Evolutionary conservation across 768 basidiomycete species (phyloP).

Genomic region (Leccinum imitatum): DNA sequence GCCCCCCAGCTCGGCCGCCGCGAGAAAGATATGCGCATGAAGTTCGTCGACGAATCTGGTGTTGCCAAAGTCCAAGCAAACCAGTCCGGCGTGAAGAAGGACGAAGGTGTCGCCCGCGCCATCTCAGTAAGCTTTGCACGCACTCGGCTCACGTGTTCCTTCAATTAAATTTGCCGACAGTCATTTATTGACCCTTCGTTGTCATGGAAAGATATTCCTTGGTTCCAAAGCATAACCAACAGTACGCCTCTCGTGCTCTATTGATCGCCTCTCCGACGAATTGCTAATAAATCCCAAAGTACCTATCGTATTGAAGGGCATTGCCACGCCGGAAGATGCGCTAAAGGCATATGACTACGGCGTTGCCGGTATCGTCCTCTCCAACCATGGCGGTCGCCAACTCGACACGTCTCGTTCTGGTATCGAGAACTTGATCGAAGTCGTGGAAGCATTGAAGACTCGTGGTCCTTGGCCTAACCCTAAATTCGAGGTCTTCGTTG

Average conservation of each 20-base stretch:
- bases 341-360: constrained; percentile 76
- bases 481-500: constrained; percentile 83
- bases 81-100: constrained; percentile 33
- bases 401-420: constrained; percentile 84
- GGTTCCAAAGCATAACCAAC: constrained; percentile 77
- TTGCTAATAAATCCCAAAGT: constrained; percentile 42
- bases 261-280: constrained; percentile 63
- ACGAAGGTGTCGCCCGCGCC: constrained; percentile 84
- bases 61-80: constrained; percentile 27
- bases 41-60: constrained; percentile 61
- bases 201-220: constrained; percentile 64
- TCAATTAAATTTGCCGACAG: constrained; percentile 36
- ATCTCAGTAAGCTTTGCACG: constrained; percentile 60
- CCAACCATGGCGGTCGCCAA: constrained; percentile 82
- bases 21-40: constrained; percentile 76
- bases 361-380: constrained; percentile 77
- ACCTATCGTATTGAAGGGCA: constrained; percentile 90
- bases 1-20: constrained; percentile 93
- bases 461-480: constrained; percentile 72
- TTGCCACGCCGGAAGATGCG: constrained; percentile 85
- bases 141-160: constrained; percentile 30
- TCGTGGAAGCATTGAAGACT: constrained; percentile 52
- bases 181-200: constrained; percentile 94
- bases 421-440: constrained; percentile 47
- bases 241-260: constrained; percentile 36